Evolutionary conservation across 345 rosid genomes (phyloP).

Genomic region (Combretum micranthum): DNA sequence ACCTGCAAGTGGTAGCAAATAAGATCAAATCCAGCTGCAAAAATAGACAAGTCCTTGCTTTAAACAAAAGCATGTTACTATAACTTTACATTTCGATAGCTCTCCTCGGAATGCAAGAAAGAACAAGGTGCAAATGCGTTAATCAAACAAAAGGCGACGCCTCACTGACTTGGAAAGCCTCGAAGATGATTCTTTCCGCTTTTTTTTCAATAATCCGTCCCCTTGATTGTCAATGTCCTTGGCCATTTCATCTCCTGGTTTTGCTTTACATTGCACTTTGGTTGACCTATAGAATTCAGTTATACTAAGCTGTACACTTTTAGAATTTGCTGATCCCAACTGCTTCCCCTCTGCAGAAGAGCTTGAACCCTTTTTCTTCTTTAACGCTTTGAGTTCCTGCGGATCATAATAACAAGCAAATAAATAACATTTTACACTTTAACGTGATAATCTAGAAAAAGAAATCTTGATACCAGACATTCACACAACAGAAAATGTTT

Average conservation of each 20-base stretch:
- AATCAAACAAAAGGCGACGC: constrained; percentile 58
- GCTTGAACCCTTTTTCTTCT: constrained; percentile 32
- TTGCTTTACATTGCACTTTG: constrained; percentile 28
- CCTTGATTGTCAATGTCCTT: constrained; percentile 12
- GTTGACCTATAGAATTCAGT: constrained; percentile 71
- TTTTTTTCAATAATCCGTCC: constrained; percentile 21
- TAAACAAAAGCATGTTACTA: no score
- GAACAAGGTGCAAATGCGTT: not conserved
- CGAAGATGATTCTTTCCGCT: constrained; percentile 39
- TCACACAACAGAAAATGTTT: no score
- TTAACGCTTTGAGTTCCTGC: constrained; percentile 46
- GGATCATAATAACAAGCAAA: not conserved
- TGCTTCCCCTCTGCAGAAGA: constrained; percentile 22
- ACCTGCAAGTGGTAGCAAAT: no score
- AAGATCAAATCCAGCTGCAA: no score
- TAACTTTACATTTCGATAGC: no score
- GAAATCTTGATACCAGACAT: not conserved
- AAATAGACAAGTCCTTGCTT: no score
- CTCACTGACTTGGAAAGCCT: constrained; percentile 61
- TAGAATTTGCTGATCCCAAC: constrained; percentile 31
- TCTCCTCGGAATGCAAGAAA: no score
- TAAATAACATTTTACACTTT: not conserved
- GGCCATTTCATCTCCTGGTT: constrained; percentile 25
- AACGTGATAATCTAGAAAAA: not conserved
- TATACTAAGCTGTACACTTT: constrained; percentile 52